Base-by-base conservation (phyloP, 441 rosid species). In the Euphorbia schlechtendalii region DNA sequence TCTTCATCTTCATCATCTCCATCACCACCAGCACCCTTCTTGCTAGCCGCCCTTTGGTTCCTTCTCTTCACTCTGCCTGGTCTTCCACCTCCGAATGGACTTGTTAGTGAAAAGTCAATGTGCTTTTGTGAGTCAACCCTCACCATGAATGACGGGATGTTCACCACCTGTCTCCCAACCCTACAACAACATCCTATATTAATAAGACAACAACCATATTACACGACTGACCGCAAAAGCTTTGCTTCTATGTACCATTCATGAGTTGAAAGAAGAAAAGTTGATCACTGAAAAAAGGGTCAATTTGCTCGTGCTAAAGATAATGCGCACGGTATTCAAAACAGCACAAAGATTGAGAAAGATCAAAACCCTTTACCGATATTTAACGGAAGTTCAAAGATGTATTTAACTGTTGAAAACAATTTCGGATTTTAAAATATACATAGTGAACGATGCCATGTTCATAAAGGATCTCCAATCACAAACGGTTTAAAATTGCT, bases 141-240 rank as follows among this genome's bases (percentile, higher is more conserved):
- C 69, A 86, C 97, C 96, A 90, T 82, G 82, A 90, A 90, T 4
- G 97, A 90, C 41, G 95, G 92, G 4, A 90, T 81, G 77, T 88
- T 90, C 21, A 90, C 97, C 68, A 90, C 86, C 66, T 90, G 97
- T 74, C 93, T 86, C 24, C 92, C 97, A 56, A 88, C 96, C 89
- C 96, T 87, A 51, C 25, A 10, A 51, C 0, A 10, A 51, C 55
- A 20, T 20, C 4, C 10, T 20, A 8, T 8, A 51, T 51, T 51
- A 20, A 7, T 51, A 51, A 3, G 18, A 10, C 3, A 38, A 38
- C 41, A 48, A 5, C 53, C 53, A n/a, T 5, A 20, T 6, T 18
- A 51, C 3, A 20, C 11, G 9, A 51, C 18, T 51, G 25, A 51
- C 14, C 18, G 3, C 53, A 48, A 48, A 4, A n/a, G 1, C 5